Evolutionary conservation across 2,329 filamentous ascomycete genomes (phyloP).

Genomic region (Microcera coccophila): DNA sequence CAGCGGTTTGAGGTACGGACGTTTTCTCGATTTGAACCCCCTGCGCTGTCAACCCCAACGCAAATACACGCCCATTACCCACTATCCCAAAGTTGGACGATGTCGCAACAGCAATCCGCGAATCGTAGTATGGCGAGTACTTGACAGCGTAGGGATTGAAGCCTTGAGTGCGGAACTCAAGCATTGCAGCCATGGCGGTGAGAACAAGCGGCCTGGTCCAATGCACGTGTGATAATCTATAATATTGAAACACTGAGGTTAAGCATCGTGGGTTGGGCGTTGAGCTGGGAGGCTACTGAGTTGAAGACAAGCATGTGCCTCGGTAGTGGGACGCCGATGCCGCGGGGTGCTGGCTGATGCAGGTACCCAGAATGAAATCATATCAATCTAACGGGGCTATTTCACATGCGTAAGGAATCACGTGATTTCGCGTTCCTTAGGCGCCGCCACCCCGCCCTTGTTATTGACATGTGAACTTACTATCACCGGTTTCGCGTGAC

Average conservation of each 20-base stretch:
- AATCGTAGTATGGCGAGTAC: constrained; percentile 98
- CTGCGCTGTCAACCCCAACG: constrained; percentile 75
- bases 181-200: constrained; percentile 60
- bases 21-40: constrained; percentile 83
- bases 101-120: constrained; percentile 80
- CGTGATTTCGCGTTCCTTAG: constrained; percentile 25
- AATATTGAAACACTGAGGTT: constrained; percentile 7
- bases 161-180: constrained; percentile 89
- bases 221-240: too few species aligned
- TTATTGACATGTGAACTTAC: too few species aligned
- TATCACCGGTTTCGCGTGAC: too few species aligned
- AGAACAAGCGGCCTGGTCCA: constrained; percentile 4
- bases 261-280: constrained; percentile 5
- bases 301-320: constrained; percentile 39
- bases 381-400: constrained; percentile 15
- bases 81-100: constrained; percentile 97
- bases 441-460: constrained; percentile 12
- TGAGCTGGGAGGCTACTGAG: constrained; percentile 12
- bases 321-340: constrained; percentile 25
- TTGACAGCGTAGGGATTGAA: constrained; percentile 97
- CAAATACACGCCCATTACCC: constrained; percentile 86
- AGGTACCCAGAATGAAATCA: constrained; percentile 16
- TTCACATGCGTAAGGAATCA: constrained; percentile 9
- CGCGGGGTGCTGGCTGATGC: constrained; percentile 23
- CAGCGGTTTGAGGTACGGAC: constrained; percentile 49